These are phyloP conservation scores for Trichomonas tenax DNA, from an alignment of 208 protist species.

Conservation along the genomic window DNA sequence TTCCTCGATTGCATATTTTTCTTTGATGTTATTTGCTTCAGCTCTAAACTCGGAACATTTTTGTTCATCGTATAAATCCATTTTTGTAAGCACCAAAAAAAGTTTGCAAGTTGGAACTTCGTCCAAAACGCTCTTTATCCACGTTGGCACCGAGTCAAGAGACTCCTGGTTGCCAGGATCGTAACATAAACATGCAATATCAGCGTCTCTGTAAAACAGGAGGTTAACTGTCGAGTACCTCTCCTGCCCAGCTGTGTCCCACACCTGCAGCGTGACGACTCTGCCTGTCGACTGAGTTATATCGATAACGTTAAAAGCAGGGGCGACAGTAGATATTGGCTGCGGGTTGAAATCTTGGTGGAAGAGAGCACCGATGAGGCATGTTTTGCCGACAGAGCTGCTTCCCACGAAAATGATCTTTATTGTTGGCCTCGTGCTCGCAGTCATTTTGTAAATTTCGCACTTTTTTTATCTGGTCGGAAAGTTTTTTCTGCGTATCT, in stretches of 20 bases:
- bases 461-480: neutral
- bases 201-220: neutral
- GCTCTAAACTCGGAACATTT: no score
- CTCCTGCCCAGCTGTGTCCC: constrained; percentile 57
- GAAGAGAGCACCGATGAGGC: neutral
- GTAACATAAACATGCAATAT: neutral
- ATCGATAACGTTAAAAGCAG: neutral
- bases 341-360: neutral
- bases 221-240: constrained; percentile 45
- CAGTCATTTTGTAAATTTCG: no score
- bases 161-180: neutral
- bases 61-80: neutral
- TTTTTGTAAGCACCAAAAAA: neutral
- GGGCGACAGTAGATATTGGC: neutral
- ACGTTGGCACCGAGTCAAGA: neutral
- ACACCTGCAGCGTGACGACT: constrained; percentile 33
- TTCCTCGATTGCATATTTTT: no score
- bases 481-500: no score
- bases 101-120: neutral
- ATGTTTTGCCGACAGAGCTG: neutral
- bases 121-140: neutral
- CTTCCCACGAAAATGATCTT: neutral
- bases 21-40: no score
- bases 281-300: neutral
- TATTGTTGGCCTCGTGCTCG: neutral